Evolutionary conservation across 2,329 filamentous ascomycete genomes (phyloP), one percentile per base, ranked within the genome.

Genomic region (Penicillium rolfsii): DNA sequence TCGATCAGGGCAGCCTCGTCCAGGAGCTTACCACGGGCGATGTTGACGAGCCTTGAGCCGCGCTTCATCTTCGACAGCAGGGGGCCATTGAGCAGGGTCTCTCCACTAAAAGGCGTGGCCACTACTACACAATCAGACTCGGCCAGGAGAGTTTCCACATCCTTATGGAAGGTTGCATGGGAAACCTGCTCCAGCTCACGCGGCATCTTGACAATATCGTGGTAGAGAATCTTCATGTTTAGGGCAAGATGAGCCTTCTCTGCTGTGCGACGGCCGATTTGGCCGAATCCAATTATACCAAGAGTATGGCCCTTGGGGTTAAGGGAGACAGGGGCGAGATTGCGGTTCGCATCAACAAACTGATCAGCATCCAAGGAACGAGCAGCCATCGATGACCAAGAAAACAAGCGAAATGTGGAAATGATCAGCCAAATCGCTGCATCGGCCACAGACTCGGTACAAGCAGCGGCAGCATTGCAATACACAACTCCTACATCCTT

Each of bases 381-480:
- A 0, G 87, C 87, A 1, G 87, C 85, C 1, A 80, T 71, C 54
- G 85, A 82, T 63, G 84, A 88, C 85, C 88, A 91, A 1, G 85
- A 81, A 12, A 92, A 82, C 49, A 85, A 82, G 55, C 89, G 87
- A 78, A 91, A 92, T 14, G 85, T 87, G 8, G 85, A 84, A 53
- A 93, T 84, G 66, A 92, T 85, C 67, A 89, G 83, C 69, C 87
- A 87, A 43, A 91, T 80, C 19, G 88, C 86, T 63, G 90, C 86
- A 73, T 92, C 90, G 54, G 89, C 89, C 1, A 91, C 89, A 4
- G 89, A 86, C 69, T 92, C 89, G 6, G 87, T 87, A 38, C 88
- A 88, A 0, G 89, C 88, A 1, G 86, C 82, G 1, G 88, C 89
- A 2, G 86, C 84, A 76, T 92, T 91, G 80, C 89, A 91, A 77